These are phyloP conservation scores for Apiospora malaysiana DNA, from an alignment of 2,329 filamentous ascomycete genomes.

Conservation along the genomic window DNA sequence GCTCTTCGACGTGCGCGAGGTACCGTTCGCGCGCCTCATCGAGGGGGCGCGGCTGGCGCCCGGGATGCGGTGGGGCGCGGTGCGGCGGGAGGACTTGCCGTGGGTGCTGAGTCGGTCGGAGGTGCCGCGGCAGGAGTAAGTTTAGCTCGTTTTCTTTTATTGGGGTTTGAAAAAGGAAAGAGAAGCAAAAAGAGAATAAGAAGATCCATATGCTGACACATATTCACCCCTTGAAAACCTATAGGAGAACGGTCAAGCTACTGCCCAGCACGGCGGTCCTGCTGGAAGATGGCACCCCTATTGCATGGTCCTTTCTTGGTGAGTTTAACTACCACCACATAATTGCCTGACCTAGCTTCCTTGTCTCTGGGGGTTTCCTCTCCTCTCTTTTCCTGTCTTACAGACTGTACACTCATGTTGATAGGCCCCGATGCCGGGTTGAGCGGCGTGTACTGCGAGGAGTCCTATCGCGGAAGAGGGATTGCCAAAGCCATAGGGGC, in stretches of 20 bases:
- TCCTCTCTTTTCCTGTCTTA: neutral
- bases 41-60: constrained; percentile 40
- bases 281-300: constrained; percentile 50
- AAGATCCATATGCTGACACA: neutral
- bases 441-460: constrained; percentile 66
- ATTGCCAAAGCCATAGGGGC: constrained; percentile 66
- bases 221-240: constrained; percentile 7
- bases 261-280: constrained; percentile 56
- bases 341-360: too few species aligned
- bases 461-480: constrained; percentile 63
- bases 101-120: constrained; percentile 60
- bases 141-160: constrained; percentile 24
- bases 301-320: constrained; percentile 71
- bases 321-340: constrained; percentile 27
- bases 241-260: constrained; percentile 48
- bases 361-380: neutral
- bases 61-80: constrained; percentile 61
- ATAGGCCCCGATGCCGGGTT: constrained; percentile 65
- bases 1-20: constrained; percentile 55
- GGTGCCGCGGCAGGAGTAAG: constrained; percentile 60
- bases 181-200: neutral
- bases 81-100: constrained; percentile 58
- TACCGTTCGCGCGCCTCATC: constrained; percentile 43
- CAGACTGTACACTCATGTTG: neutral
- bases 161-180: neutral